Conservation (phyloP, 345 rosid species). For the Fremontodendron californicum region DNA sequence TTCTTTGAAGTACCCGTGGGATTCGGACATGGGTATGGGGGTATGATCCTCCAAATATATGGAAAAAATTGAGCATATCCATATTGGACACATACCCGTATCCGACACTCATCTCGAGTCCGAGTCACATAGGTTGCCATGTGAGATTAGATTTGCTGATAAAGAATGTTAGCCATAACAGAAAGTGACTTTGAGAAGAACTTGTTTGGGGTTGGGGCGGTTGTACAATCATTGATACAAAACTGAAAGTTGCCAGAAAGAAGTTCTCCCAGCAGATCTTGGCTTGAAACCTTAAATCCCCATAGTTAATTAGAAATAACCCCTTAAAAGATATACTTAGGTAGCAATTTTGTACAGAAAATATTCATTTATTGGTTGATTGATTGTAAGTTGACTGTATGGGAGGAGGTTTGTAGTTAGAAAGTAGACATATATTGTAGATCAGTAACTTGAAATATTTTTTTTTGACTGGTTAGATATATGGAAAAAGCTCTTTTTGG, state of each 20-base stretch:
- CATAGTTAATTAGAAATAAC: conserved; percentile 3
- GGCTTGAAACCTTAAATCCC: background rate
- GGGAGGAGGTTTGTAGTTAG: conserved; percentile 14
- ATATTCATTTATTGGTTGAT: conserved; percentile 51
- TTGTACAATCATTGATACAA: conserved; percentile 11
- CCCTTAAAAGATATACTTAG: conserved; percentile 2
- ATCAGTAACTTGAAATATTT: background rate
- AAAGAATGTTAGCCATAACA: background rate
- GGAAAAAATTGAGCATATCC: too few species aligned
- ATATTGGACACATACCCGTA: too few species aligned
- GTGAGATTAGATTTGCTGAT: background rate
- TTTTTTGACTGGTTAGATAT: background rate
- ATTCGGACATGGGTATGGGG: too few species aligned
- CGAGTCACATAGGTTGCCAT: too few species aligned
- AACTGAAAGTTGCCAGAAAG: conserved; percentile 11
- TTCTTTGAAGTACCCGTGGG: too few species aligned
- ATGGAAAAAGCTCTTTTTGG: background rate
- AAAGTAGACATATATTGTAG: background rate
- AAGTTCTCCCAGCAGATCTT: background rate
- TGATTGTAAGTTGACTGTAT: conserved; percentile 24
- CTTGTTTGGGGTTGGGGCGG: background rate
- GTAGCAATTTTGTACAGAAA: conserved; percentile 39
- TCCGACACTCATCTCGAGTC: too few species aligned
- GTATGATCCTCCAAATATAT: too few species aligned
- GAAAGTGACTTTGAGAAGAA: background rate